These are phyloP conservation scores for Furcasterigmium furcatum DNA, from an alignment of 2,329 filamentous ascomycete genomes.

Conservation along the genomic window DNA sequence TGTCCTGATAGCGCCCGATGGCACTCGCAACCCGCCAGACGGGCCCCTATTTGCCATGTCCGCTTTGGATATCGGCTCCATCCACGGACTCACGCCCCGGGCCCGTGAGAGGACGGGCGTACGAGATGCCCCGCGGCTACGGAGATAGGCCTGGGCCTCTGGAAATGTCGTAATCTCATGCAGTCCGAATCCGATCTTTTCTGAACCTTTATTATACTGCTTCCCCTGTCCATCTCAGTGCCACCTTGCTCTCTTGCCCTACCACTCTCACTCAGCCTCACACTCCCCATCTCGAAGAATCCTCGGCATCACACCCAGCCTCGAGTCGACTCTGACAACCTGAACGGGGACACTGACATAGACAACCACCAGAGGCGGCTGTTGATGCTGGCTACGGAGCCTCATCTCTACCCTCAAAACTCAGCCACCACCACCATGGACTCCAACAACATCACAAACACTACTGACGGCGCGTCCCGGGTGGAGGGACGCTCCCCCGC, in stretches of 20 bases:
- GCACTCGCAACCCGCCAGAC: not conserved
- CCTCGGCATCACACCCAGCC: too few species aligned
- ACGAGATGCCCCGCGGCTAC: not conserved
- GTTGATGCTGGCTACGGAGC: not conserved
- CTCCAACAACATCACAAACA: not conserved
- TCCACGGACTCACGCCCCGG: not conserved
- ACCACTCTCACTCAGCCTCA: too few species aligned
- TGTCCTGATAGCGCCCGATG: not conserved
- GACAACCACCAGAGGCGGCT: not conserved
- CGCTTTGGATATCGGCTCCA: not conserved
- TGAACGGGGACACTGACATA: too few species aligned
- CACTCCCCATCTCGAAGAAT: too few species aligned
- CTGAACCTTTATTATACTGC: not conserved
- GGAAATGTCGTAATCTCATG: not conserved
- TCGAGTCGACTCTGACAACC: too few species aligned
- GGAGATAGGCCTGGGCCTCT: not conserved
- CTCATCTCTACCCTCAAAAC: not conserved
- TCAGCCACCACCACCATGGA: not conserved
- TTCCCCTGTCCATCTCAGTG: too few species aligned
- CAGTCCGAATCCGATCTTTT: not conserved
- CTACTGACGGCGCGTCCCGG: not conserved
- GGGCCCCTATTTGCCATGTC: not conserved
- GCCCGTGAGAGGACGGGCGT: not conserved
- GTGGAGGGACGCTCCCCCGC: constrained; percentile 3
- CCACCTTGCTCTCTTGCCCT: too few species aligned